Percentiles rank a stretch among this genome's conserved stretches.
These are phyloP conservation scores for Nannizzia gypsea DNA, from an alignment of 2,329 filamentous ascomycete species.

Conservation along the genomic window DNA sequence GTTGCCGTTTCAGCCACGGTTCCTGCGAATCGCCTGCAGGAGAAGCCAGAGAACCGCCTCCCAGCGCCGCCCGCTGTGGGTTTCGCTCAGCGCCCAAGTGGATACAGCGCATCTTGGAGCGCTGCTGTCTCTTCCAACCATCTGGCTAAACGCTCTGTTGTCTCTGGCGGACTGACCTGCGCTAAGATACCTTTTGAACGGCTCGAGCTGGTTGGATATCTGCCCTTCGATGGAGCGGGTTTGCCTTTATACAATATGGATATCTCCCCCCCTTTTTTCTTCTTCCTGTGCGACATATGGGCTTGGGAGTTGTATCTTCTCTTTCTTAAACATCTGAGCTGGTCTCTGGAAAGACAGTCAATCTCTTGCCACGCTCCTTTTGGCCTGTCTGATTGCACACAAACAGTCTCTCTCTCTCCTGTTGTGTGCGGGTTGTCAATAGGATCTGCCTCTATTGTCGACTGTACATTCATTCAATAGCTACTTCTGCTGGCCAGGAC, in stretches of 20 bases:
- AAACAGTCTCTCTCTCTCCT: too few species aligned
- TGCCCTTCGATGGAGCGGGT: background rate
- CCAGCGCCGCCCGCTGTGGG: background rate
- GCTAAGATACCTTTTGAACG: background rate
- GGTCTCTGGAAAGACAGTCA: background rate
- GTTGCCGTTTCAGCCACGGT: background rate
- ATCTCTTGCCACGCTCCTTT: background rate
- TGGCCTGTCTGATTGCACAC: too few species aligned
- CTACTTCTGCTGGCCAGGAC: background rate
- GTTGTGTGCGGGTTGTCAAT: background rate
- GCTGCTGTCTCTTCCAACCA: background rate
- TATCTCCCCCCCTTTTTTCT: background rate
- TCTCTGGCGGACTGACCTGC: background rate
- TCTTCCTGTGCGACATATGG: background rate
- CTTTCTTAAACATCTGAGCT: background rate
- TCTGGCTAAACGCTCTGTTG: background rate
- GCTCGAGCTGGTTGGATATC: background rate
- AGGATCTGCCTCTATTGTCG: background rate
- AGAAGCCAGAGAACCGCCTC: background rate
- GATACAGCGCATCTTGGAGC: background rate
- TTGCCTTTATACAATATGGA: background rate
- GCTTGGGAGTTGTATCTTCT: background rate
- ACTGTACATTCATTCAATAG: background rate
- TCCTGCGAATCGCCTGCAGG: background rate
- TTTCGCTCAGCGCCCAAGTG: background rate